phyloP scores from a whole-genome alignment of 2,329 filamentous ascomycete genomes.

The Rhynchosporium agropyri region DNA sequence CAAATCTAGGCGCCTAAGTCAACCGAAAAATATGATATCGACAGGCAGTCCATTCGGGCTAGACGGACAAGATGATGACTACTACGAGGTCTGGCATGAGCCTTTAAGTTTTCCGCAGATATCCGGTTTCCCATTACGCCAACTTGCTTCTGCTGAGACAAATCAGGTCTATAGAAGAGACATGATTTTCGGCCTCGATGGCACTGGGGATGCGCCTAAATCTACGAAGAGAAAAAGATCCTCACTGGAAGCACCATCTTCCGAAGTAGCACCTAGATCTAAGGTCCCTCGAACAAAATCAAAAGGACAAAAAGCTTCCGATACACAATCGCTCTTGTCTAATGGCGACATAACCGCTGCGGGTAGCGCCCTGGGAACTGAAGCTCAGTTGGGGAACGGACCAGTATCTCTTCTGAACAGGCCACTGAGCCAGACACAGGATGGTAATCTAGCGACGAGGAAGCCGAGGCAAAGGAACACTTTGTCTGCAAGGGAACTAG shows the following conservation, averaged over 20 bases:
- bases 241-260: neutral
- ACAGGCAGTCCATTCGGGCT: neutral
- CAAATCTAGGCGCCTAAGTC: conserved; percentile 2
- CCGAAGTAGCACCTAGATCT: neutral
- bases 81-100: neutral
- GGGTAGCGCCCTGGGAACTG: neutral
- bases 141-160: neutral
- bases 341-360: neutral
- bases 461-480: conserved; percentile 9
- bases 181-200: conserved; percentile 12
- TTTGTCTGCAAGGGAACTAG: conserved; percentile 4
- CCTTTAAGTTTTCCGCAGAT: neutral
- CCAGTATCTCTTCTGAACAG: neutral
- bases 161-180: neutral
- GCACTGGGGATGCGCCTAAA: conserved; percentile 5
- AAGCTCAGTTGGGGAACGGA: neutral
- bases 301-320: neutral
- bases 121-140: neutral
- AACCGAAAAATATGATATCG: neutral
- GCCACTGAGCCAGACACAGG: too few relatives aligned
- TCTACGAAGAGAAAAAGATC: conserved; percentile 6
- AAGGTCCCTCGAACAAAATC: neutral
- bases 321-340: neutral
- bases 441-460: neutral
- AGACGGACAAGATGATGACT: conserved; percentile 7